A percentile compares a stretch with the other conserved stretches of the same genome.
Conservation (phyloP, 2,329 filamentous ascomycete genomes). For the Fusarium sp. region DNA sequence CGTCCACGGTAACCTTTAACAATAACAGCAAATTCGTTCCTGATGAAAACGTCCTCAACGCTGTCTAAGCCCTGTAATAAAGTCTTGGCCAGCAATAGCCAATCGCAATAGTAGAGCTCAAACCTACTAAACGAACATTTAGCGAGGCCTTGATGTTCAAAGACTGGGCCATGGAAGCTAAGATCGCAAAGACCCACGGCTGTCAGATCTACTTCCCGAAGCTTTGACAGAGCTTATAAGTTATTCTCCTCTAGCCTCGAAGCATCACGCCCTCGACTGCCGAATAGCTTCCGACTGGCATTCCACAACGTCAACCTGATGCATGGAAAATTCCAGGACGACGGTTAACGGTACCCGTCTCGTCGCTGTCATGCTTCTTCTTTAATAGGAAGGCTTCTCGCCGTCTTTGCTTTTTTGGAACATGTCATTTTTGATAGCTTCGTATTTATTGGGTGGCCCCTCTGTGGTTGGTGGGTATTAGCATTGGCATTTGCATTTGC, state of each 20-base stretch:
- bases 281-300: not conserved
- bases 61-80: slow-evolving; percentile 9
- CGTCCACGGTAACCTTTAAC: not conserved
- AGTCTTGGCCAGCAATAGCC: not conserved
- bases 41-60: no score
- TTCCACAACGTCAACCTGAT: slow-evolving; percentile 8
- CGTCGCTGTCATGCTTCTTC: not conserved
- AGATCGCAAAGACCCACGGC: not conserved
- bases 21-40: no score
- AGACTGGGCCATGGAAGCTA: not conserved
- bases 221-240: not conserved
- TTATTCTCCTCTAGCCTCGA: not conserved
- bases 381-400: slow-evolving; percentile 7
- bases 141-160: not conserved
- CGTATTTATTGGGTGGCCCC: not conserved
- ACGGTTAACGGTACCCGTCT: not conserved
- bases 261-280: not conserved
- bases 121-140: no score
- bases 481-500: not conserved
- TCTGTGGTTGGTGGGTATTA: not conserved
- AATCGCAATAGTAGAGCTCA: not conserved
- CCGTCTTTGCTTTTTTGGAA: slow-evolving; percentile 13
- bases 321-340: not conserved
- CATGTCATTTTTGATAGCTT: slow-evolving; percentile 20
- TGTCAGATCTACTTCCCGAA: not conserved